phyloP scores from a whole-genome alignment of 2,329 filamentous ascomycete species.

The Talaromyces sp. region DNA sequence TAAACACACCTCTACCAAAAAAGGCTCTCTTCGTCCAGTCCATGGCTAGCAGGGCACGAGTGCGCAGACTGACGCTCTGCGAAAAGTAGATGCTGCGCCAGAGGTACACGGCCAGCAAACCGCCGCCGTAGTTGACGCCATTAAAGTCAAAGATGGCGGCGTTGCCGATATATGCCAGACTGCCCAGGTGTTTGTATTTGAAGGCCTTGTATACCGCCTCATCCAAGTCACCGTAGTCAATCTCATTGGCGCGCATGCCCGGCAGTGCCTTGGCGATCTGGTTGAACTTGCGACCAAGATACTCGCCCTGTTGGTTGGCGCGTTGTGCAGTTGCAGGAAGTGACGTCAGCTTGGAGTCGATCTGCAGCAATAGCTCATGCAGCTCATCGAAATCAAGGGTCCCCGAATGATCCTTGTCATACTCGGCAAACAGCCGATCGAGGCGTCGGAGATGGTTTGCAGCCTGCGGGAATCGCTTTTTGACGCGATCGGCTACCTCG shows the following conservation, averaged over 20 bases:
- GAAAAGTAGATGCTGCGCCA: conserved; percentile 98
- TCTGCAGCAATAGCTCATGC: conserved; percentile 79
- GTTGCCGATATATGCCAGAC: conserved; percentile 91
- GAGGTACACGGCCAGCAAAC: conserved; percentile 87
- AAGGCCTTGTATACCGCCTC: conserved; percentile 91
- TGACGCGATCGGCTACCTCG: conserved; percentile 73
- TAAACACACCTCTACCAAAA: conserved; percentile 79
- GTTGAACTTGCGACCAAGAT: conserved; percentile 90
- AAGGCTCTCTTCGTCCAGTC: conserved; percentile 96
- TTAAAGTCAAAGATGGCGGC: conserved; percentile 89
- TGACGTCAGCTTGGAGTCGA: conserved; percentile 90
- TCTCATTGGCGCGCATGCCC: conserved; percentile 70
- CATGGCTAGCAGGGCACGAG: conserved; percentile 85
- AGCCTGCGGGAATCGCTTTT: conserved; percentile 86
- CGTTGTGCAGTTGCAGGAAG: conserved; percentile 93
- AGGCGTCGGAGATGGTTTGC: conserved; percentile 79
- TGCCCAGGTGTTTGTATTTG: conserved; percentile 87
- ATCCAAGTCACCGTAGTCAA: conserved; percentile 84
- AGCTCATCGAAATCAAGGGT: conserved; percentile 93
- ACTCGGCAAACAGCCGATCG: conserved; percentile 84
- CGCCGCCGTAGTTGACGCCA: conserved; percentile 73
- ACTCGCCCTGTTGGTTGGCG: conserved; percentile 90
- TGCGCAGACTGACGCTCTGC: conserved; percentile 90
- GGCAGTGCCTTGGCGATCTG: conserved; percentile 74
- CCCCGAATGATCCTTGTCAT: conserved; percentile 88